Conservation (phyloP, 257 asterid genomes). For the Fraxinus quadrangulata region DNA sequence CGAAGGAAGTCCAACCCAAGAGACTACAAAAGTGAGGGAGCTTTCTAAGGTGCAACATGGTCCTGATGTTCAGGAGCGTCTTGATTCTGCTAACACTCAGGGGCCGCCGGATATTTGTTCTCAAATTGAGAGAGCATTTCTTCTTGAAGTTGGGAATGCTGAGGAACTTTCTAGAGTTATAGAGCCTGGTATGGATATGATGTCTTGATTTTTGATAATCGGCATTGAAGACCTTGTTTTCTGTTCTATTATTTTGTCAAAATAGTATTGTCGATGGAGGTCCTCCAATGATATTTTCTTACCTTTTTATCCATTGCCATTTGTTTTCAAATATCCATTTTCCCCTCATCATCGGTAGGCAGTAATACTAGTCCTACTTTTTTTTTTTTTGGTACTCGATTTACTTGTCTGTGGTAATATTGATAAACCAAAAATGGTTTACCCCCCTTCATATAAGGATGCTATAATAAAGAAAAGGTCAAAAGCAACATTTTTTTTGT, state of each 20-base stretch:
- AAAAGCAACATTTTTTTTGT: background rate
- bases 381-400: background rate
- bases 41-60: slow-evolving; percentile 34
- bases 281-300: background rate
- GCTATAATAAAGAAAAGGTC: background rate
- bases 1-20: slow-evolving; percentile 61
- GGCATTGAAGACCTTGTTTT: background rate
- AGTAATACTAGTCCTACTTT: background rate
- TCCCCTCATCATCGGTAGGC: background rate
- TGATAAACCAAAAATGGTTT: background rate
- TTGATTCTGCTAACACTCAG: slow-evolving; percentile 37
- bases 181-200: slow-evolving; percentile 60
- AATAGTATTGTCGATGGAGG: background rate
- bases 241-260: background rate
- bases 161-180: slow-evolving; percentile 75
- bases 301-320: background rate
- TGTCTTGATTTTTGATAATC: slow-evolving; percentile 5
- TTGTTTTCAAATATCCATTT: background rate
- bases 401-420: background rate
- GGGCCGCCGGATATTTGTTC: slow-evolving; percentile 50
- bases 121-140: slow-evolving; percentile 68
- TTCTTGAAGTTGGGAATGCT: slow-evolving; percentile 73
- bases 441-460: background rate
- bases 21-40: slow-evolving; percentile 44
- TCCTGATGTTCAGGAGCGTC: slow-evolving; percentile 39